Evolutionary conservation across 2,329 filamentous ascomycete genomes (phyloP), one percentile per base, ranked within the genome.

Genomic region (Trichoderma sp.): DNA sequence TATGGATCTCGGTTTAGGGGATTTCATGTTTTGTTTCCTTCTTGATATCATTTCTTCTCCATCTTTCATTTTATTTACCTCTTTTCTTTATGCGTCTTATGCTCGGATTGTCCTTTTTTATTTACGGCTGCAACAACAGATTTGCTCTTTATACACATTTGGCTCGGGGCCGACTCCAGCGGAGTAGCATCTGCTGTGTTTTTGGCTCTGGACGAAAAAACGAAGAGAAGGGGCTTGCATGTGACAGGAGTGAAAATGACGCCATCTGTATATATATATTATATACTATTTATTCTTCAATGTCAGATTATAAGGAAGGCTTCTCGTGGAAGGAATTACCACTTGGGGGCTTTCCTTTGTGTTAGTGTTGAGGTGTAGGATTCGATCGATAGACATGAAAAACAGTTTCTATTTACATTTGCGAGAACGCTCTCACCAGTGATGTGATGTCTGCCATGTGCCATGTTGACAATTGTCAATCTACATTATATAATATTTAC

Each of bases 121-220:
- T 75, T 75, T 75, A 67, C 67, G 76, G 79, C 78, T 77, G 80
- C 74, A 77, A 81, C 80, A 81, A 77, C 59, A 78, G 76, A 76
- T 78, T 78, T 77, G 73, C 75, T 77, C 73, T 76, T 77, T 63
- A 31, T 21, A 78, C 81, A 82, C 75, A 77, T 71, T 74, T 74
- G 50, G 78, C 79, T 77, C 74, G 56, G 69, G 74, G 74, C 76
- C 74, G 33, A 35, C 27, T 24, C n/a, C 45, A 62, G 67, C 24
- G 60, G 69, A 31, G 35, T 75, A 63, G 21, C 8, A 62, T 29
- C 56, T 45, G 65, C 41, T 64, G 60, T 16, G 27, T 60, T 71
- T 59, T 60, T 65, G 68, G 35, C 64, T 68, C 64, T 68, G 62
- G 21, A 35, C 63, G 29, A 41, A 65, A 38, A 41, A 64, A 41